Conservation (phyloP, 495 filamentous ascomycete species). For the Xylaria palmicola region DNA sequence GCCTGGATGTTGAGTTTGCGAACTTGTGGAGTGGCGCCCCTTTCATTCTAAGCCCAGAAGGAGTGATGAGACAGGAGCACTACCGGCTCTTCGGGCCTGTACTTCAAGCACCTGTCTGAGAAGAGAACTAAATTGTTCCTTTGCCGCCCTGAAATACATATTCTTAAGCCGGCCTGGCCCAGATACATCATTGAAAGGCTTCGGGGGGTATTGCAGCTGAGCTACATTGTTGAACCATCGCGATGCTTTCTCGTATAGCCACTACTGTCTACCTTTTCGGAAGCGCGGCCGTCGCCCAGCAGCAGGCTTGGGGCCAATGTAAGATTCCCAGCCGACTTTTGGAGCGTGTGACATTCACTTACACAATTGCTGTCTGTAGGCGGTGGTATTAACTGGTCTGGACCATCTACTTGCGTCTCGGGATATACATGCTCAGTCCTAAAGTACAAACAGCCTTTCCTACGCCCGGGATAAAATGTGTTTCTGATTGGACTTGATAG, state of each 20-base stretch:
- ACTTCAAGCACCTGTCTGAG: not conserved
- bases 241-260: slow-evolving; percentile 4
- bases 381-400: slow-evolving; percentile 7
- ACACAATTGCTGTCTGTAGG: slow-evolving; percentile 3
- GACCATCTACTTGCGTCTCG: slow-evolving; percentile 6
- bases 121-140: no score
- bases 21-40: not conserved
- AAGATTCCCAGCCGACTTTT: not conserved
- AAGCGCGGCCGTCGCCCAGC: slow-evolving; percentile 2
- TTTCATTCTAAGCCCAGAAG: not conserved
- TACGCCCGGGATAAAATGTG: not conserved
- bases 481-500: not conserved
- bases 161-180: no score
- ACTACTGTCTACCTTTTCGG: not conserved
- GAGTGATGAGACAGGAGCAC: not conserved
- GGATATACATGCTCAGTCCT: slow-evolving; percentile 10
- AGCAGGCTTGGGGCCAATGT: slow-evolving; percentile 15
- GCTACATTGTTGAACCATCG: not conserved
- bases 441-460: slow-evolving; percentile 4
- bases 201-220: not conserved
- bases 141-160: no score
- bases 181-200: not conserved
- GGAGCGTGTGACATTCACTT: not conserved
- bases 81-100: slow-evolving; percentile 6
- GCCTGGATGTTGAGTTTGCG: not conserved